Conservation (phyloP, 2,329 filamentous ascomycete species). For the Colletotrichum noveboracense region DNA sequence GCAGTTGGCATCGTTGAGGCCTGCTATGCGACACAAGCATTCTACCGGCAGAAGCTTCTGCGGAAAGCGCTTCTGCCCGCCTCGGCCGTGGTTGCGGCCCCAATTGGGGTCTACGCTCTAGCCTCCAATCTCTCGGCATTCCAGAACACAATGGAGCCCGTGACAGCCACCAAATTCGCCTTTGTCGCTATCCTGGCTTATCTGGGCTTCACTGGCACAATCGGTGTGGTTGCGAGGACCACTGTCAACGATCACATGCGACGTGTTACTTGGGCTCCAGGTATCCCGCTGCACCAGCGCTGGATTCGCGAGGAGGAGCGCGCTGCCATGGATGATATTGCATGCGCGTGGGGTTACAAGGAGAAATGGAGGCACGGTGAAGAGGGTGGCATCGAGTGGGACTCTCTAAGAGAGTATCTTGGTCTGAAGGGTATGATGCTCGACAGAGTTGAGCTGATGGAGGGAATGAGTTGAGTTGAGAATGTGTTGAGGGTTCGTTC, state of each 20-base stretch:
- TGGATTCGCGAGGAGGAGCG: slow-evolving; percentile 93
- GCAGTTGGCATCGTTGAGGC: slow-evolving; percentile 78
- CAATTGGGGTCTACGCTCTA: slow-evolving; percentile 72
- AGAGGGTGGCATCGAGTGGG: slow-evolving; percentile 91
- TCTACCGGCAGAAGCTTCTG: slow-evolving; percentile 69
- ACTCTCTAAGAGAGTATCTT: slow-evolving; percentile 82
- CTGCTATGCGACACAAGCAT: slow-evolving; percentile 71
- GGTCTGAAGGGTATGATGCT: slow-evolving; percentile 86
- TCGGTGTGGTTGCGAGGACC: slow-evolving; percentile 83
- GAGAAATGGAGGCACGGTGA: slow-evolving; percentile 82
- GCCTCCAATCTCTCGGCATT: slow-evolving; percentile 70
- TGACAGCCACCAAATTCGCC: slow-evolving; percentile 76
- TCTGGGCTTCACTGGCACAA: slow-evolving; percentile 77
- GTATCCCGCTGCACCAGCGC: slow-evolving; percentile 78
- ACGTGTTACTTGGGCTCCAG: slow-evolving; percentile 87
- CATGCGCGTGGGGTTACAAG: slow-evolving; percentile 90
- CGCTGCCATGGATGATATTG: slow-evolving; percentile 83
- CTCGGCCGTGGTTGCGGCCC: slow-evolving; percentile 60
- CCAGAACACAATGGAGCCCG: slow-evolving; percentile 79
- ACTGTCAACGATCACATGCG: slow-evolving; percentile 96
- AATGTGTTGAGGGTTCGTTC: slow-evolving; percentile 4
- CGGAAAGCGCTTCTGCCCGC: slow-evolving; percentile 67
- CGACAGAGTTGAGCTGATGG: slow-evolving; percentile 88
- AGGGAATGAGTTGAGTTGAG: slow-evolving; percentile 70
- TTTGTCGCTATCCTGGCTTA: slow-evolving; percentile 86